Evolutionary conservation across 2,329 filamentous ascomycete genomes (phyloP).

Genomic region (Sporothrix brunneoviolacea): DNA sequence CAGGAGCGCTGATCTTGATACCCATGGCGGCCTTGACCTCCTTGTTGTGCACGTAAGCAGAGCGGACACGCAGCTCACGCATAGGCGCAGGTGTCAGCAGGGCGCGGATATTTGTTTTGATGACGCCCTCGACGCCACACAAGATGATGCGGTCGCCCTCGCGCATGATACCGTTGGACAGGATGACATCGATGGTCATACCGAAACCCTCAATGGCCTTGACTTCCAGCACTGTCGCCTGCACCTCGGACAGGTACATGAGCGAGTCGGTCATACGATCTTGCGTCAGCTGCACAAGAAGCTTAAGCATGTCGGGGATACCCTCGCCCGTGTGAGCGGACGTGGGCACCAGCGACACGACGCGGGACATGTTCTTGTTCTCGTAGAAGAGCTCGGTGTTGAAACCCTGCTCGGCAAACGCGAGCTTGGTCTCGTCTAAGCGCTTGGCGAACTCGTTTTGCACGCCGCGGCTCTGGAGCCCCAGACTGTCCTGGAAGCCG

Average conservation of each 20-base stretch:
- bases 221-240: constrained; percentile 96
- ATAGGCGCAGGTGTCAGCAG: constrained; percentile 88
- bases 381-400: constrained; percentile 96
- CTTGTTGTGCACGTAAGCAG: constrained; percentile 96
- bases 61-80: constrained; percentile 92
- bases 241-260: constrained; percentile 97
- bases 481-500: constrained; percentile 88
- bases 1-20: constrained; percentile 97
- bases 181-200: constrained; percentile 95
- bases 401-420: constrained; percentile 94
- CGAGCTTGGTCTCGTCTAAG: constrained; percentile 83
- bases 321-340: constrained; percentile 98
- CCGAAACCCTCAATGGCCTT: constrained; percentile 98
- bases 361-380: constrained; percentile 94
- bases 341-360: constrained; percentile 93
- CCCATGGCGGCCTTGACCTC: constrained; percentile 96
- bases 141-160: constrained; percentile 94
- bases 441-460: constrained; percentile 92
- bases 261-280: constrained; percentile 95
- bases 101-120: constrained; percentile 90
- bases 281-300: constrained; percentile 85
- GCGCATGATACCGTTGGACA: constrained; percentile 89
- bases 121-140: constrained; percentile 94
- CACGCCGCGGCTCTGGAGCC: constrained; percentile 83
- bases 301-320: constrained; percentile 97